These are phyloP conservation scores for Lactifluus hygrophoroides DNA, from an alignment of 768 basidiomycete genomes.

Conservation along the genomic window DNA sequence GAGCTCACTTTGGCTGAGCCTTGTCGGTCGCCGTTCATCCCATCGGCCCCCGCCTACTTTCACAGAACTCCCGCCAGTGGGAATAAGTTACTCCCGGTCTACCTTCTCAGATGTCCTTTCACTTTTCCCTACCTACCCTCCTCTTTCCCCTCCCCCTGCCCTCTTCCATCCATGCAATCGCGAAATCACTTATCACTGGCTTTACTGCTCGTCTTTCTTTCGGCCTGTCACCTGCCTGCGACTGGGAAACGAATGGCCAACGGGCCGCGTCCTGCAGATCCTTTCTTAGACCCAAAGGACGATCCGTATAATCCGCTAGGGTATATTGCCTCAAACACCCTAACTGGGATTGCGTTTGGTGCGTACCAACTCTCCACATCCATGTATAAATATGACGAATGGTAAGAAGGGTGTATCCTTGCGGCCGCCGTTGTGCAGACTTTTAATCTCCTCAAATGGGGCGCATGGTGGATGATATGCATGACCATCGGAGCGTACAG, in stretches of 20 bases:
- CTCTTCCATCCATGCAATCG: not conserved
- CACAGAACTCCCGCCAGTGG: no score
- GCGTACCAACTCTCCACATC: not conserved
- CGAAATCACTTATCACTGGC: not conserved
- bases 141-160: not conserved
- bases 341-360: slow-evolving; percentile 46
- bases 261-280: slow-evolving; percentile 25
- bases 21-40: no score
- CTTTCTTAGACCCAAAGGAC: slow-evolving; percentile 41
- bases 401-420: slow-evolving; percentile 2
- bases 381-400: not conserved
- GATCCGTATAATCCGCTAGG: slow-evolving; percentile 46
- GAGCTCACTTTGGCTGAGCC: no score
- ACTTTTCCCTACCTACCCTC: not conserved
- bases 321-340: slow-evolving; percentile 47
- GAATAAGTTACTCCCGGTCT: no score
- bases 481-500: slow-evolving; percentile 57
- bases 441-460: slow-evolving; percentile 17
- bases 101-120: not conserved
- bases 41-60: no score
- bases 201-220: not conserved
- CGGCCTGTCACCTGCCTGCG: not conserved
- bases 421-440: not conserved
- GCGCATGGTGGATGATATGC: slow-evolving; percentile 20
- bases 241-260: not conserved